A percentile compares a stretch with the other conserved stretches of the same genome.
phyloP scores from a whole-genome alignment of 2,329 filamentous ascomycete species.

The Fusarium nygamai region DNA sequence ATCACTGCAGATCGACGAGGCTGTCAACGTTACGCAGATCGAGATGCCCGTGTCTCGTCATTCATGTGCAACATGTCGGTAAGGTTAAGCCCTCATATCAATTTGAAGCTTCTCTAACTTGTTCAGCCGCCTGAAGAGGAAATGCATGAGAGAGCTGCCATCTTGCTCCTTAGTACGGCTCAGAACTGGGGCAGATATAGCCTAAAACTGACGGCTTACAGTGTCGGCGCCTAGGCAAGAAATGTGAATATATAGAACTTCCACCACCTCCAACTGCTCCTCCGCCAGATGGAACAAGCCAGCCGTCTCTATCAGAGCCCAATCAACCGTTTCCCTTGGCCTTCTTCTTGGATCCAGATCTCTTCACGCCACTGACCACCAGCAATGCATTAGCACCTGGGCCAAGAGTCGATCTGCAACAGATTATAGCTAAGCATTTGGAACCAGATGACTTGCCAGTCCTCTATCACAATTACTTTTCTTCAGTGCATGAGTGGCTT shows the following conservation, averaged over 20 bases:
- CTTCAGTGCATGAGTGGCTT: conserved; percentile 3
- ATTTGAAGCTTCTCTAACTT: neutral
- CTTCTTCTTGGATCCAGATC: neutral
- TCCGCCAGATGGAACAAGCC: neutral
- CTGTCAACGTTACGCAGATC: neutral
- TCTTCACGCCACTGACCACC: neutral
- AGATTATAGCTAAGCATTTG: neutral
- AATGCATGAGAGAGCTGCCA: conserved; percentile 4
- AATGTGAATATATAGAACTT: conserved; percentile 1
- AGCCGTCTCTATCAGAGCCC: neutral
- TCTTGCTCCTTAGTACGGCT: neutral
- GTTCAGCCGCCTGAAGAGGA: conserved; percentile 1
- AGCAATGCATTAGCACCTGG: conserved; percentile 2
- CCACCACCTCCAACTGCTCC: neutral
- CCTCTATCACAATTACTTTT: neutral
- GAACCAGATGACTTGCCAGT: neutral
- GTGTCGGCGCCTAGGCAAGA: neutral
- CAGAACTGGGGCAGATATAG: neutral
- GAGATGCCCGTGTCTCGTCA: neutral
- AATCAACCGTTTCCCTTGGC: neutral
- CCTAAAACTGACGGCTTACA: neutral
- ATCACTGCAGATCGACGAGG: neutral
- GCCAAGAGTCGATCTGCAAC: neutral
- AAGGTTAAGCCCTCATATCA: neutral
- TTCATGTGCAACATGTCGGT: conserved; percentile 2